A percentile compares a stretch with the other conserved stretches of the same genome.
Evolutionary conservation across 495 filamentous ascomycete genomes (phyloP).

Genomic region (Penicillium parvum): DNA sequence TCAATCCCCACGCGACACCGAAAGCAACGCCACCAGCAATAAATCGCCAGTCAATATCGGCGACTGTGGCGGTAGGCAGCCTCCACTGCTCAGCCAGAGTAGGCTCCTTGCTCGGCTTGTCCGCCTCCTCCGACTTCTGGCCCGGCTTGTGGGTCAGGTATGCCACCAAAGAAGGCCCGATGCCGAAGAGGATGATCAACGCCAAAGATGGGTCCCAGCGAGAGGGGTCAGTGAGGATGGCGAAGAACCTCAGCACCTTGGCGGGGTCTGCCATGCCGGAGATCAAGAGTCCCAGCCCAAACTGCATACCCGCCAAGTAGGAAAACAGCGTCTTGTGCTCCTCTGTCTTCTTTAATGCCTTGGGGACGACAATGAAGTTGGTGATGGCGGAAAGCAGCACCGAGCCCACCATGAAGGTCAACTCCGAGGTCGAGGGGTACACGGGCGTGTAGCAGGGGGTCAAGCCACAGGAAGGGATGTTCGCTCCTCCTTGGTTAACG

Average conservation of each 20-base stretch:
- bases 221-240: conserved; percentile 36
- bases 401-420: conserved; percentile 30
- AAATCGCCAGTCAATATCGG: conserved; percentile 53
- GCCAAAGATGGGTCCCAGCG: conserved; percentile 52
- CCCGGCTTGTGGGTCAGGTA: conserved; percentile 32
- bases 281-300: conserved; percentile 51
- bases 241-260: conserved; percentile 54
- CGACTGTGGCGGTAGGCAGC: conserved; percentile 41
- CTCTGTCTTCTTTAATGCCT: conserved; percentile 23
- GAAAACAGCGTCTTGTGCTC: conserved; percentile 27
- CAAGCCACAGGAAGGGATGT: conserved; percentile 34
- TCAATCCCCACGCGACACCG: conserved; percentile 53
- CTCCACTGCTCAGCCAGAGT: conserved; percentile 43
- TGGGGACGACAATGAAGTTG: conserved; percentile 29
- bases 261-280: conserved; percentile 51
- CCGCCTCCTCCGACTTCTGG: conserved; percentile 12
- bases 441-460: conserved; percentile 47
- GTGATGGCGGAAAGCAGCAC: conserved; percentile 31
- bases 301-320: conserved; percentile 47
- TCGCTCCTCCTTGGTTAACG: conserved; percentile 22
- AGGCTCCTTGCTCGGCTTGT: conserved; percentile 24
- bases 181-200: conserved; percentile 48
- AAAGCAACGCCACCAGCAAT: conserved; percentile 47
- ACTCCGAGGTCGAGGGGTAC: conserved; percentile 38
- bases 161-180: conserved; percentile 40